A percentile compares a stretch with the other conserved stretches of the same genome.
Conservation (phyloP, 2,329 filamentous ascomycete species). For the Sporothrix phasma region DNA sequence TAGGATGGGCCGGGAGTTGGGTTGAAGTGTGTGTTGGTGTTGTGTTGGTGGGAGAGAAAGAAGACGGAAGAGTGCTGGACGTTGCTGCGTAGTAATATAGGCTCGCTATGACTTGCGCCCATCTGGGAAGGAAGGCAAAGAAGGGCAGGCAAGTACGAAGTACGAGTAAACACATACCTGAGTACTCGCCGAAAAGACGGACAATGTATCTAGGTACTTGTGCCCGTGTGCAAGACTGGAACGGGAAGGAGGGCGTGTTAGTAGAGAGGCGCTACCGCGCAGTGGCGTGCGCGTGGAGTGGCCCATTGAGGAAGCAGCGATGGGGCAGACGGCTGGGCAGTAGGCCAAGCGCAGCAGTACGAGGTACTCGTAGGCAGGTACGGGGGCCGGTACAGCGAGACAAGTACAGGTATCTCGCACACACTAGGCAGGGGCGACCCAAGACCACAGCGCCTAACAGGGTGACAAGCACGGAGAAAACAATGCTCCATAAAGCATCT, state of each 20-base stretch:
- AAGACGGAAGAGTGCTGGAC: background rate
- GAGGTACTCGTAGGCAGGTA: no score
- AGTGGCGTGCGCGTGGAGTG: background rate
- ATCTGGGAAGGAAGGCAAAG: background rate
- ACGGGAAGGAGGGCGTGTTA: background rate
- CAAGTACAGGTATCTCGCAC: background rate
- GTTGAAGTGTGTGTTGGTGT: background rate
- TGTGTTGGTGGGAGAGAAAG: background rate
- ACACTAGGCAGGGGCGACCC: background rate
- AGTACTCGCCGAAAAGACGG: background rate
- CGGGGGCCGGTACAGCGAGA: background rate
- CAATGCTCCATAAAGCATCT: background rate
- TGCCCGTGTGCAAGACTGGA: background rate
- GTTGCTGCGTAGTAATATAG: background rate
- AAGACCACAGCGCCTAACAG: background rate
- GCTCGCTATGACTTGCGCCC: background rate
- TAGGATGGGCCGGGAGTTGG: constrained; percentile 4
- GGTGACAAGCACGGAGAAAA: background rate
- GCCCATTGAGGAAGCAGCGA: background rate
- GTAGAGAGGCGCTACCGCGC: background rate
- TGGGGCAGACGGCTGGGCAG: background rate
- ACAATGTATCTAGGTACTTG: background rate
- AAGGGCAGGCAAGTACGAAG: no score
- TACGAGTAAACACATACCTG: background rate
- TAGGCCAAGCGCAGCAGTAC: background rate